A percentile compares a stretch with the other conserved stretches of the same genome.
Evolutionary conservation across 2,329 filamentous ascomycete genomes (phyloP).

Genomic region (Colletotrichum limetticola): DNA sequence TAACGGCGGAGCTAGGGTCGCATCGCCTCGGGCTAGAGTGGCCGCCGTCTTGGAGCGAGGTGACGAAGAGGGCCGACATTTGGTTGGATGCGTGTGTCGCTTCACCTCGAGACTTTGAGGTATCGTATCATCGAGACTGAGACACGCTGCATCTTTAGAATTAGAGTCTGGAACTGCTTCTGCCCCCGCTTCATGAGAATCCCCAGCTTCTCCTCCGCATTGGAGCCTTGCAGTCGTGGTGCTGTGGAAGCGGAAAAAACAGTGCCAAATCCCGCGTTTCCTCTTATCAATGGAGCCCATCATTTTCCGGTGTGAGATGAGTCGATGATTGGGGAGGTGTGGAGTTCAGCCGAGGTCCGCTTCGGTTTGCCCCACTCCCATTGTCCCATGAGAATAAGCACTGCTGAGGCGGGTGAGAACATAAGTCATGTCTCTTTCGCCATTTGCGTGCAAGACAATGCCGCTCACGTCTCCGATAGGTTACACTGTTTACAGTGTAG

Average conservation of each 20-base stretch:
- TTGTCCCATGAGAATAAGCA: slow-evolving; percentile 16
- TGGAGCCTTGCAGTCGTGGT: neutral
- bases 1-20: slow-evolving; percentile 15
- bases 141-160: neutral
- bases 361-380: slow-evolving; percentile 8
- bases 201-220: neutral
- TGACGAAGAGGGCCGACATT: neutral
- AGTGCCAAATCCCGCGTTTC: slow-evolving; percentile 5
- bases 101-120: too few species aligned
- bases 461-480: neutral
- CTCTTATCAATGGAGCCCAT: slow-evolving; percentile 16
- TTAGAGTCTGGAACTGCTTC: neutral
- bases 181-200: neutral
- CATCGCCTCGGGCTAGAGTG: slow-evolving; percentile 22
- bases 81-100: neutral
- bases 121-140: neutral
- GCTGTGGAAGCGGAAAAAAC: neutral
- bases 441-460: neutral
- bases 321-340: slow-evolving; percentile 5
- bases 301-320: slow-evolving; percentile 11
- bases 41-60: neutral
- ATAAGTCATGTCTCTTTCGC: neutral
- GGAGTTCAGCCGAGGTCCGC: slow-evolving; percentile 27
- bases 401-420: neutral
- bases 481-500: too few species aligned